phyloP scores from a whole-genome alignment of 139 green algal species.

The Picochlorum sp. region DNA sequence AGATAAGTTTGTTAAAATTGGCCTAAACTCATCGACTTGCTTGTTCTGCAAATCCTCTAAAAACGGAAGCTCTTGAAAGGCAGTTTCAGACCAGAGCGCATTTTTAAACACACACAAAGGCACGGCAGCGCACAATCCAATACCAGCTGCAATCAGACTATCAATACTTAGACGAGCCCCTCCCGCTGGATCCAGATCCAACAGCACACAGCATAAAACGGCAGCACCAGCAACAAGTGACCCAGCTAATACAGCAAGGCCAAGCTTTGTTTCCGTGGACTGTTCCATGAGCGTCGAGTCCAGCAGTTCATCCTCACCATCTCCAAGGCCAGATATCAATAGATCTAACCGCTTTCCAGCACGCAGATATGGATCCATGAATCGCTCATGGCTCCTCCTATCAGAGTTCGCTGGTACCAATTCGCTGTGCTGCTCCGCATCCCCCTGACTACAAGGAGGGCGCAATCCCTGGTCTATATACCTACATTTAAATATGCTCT shows the following conservation, averaged over 20 bases:
- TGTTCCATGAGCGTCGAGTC: slow-evolving; percentile 17
- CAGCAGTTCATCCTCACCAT: slow-evolving; percentile 28
- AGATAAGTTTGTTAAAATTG: slow-evolving; percentile 15
- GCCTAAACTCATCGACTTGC: slow-evolving; percentile 14
- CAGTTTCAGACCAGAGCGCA: slow-evolving; percentile 17
- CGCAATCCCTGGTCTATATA: too few species aligned
- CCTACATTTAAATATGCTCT: too few species aligned
- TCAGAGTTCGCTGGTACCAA: too few species aligned
- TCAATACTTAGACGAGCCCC: slow-evolving; percentile 18
- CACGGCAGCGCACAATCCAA: slow-evolving; percentile 11
- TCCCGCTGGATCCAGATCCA: slow-evolving; percentile 18
- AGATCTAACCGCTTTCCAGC: slow-evolving; percentile 17
- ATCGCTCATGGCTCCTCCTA: too few species aligned
- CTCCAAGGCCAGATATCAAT: slow-evolving; percentile 19
- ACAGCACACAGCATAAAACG: slow-evolving; percentile 11
- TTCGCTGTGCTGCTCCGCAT: too few species aligned
- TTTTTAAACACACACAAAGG: slow-evolving; percentile 21
- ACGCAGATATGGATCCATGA: not conserved
- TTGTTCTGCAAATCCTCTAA: slow-evolving; percentile 21
- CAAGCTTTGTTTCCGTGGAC: slow-evolving; percentile 11
- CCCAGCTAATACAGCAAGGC: slow-evolving; percentile 3
- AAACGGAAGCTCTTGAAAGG: slow-evolving; percentile 14
- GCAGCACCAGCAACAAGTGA: slow-evolving; percentile 1
- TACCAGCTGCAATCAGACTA: not conserved
- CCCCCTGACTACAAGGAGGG: too few species aligned